A percentile compares a stretch with the other conserved stretches of the same genome.
Evolutionary conservation across 768 basidiomycete species (phyloP).

Genomic region (Suillus paluster): DNA sequence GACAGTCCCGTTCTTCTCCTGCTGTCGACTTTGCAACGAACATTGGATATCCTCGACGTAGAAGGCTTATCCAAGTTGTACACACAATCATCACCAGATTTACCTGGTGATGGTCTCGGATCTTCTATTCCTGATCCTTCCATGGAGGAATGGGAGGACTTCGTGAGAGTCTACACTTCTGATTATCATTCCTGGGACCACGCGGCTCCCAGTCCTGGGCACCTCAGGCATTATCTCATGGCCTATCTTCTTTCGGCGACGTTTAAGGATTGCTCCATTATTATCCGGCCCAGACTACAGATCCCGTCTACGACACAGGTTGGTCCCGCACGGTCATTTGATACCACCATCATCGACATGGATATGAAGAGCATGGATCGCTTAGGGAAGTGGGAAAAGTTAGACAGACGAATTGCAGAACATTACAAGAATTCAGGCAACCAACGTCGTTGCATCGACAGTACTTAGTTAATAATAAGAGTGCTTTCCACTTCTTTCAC

Average conservation of each 20-base stretch:
- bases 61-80: constrained; percentile 68
- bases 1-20: constrained; percentile 55
- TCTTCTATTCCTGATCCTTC: constrained; percentile 52
- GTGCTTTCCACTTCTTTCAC: too few species aligned
- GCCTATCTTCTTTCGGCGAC: constrained; percentile 88
- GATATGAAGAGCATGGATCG: constrained; percentile 77
- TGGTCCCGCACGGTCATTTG: constrained; percentile 31
- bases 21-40: constrained; percentile 68
- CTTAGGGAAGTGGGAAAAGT: constrained; percentile 69
- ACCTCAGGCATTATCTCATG: constrained; percentile 66
- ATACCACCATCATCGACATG: constrained; percentile 69
- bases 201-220: constrained; percentile 39
- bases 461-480: too few species aligned
- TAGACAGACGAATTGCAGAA: constrained; percentile 71
- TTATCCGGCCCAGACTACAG: constrained; percentile 40
- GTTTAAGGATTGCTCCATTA: constrained; percentile 95
- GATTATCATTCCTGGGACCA: constrained; percentile 41
- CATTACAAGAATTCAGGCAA: constrained; percentile 36
- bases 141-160: constrained; percentile 66
- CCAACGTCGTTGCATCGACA: constrained; percentile 27
- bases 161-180: constrained; percentile 57
- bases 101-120: constrained; percentile 26
- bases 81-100: constrained; percentile 22
- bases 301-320: neutral
- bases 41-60: constrained; percentile 83